These are phyloP conservation scores for Melastoma candidum DNA, from an alignment of 441 rosid species.

Conservation along the genomic window DNA sequence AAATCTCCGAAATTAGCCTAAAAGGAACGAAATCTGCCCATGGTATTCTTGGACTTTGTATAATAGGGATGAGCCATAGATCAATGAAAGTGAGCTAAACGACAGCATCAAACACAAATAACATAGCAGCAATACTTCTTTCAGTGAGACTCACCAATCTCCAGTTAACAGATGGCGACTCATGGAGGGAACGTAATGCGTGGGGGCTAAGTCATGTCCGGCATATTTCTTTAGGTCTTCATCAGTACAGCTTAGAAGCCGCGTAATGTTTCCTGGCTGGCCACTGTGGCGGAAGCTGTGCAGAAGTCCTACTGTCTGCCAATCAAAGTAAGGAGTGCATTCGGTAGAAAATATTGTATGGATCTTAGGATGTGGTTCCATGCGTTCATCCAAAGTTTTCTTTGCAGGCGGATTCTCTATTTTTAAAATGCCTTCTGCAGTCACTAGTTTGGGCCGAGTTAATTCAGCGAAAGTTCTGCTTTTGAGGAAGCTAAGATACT, in stretches of 20 bases:
- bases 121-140: neutral
- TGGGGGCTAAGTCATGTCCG: constrained; percentile 94
- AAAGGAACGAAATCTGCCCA: too few species aligned
- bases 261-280: constrained; percentile 90
- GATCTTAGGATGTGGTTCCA: constrained; percentile 55
- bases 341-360: constrained; percentile 95
- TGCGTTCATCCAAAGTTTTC: constrained; percentile 31
- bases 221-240: constrained; percentile 65
- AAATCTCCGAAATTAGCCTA: too few species aligned
- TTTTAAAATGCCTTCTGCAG: constrained; percentile 24
- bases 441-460: constrained; percentile 59
- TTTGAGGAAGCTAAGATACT: constrained; percentile 86
- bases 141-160: constrained; percentile 64
- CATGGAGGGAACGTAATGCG: constrained; percentile 98
- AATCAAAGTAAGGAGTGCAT: constrained; percentile 87
- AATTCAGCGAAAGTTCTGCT: constrained; percentile 84
- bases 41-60: too few species aligned
- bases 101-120: constrained; percentile 1
- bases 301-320: constrained; percentile 97
- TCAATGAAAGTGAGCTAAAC: too few species aligned
- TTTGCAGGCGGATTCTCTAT: constrained; percentile 18
- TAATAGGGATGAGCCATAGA: too few species aligned
- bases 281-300: constrained; percentile 90
- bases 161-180: constrained; percentile 94
- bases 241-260: constrained; percentile 96